Conservation (phyloP, 495 filamentous ascomycete species). For the Tetracladium marchalianum region DNA sequence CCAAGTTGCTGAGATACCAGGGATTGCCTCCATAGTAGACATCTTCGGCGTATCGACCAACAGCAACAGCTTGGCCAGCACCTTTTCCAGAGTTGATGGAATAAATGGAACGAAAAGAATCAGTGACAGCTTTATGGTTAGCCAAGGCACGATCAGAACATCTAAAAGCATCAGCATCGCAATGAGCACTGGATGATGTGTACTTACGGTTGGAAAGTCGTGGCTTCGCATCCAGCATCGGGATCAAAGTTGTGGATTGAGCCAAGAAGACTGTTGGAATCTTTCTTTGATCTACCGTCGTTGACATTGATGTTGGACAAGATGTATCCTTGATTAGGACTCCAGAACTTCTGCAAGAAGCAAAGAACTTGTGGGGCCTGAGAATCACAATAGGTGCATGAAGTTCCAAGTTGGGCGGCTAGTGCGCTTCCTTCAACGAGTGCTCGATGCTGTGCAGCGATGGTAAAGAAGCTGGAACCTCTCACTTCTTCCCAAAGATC, state of each 20-base stretch:
- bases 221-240: conserved; percentile 35
- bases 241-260: conserved; percentile 38
- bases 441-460: conserved; percentile 41
- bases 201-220: conserved; percentile 36
- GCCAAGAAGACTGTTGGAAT: conserved; percentile 37
- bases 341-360: conserved; percentile 38
- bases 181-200: conserved; percentile 18
- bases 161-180: conserved; percentile 1
- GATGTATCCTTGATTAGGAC: conserved; percentile 29
- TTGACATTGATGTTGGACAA: conserved; percentile 32
- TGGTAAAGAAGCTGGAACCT: conserved; percentile 52
- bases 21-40: conserved; percentile 38
- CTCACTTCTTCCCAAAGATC: conserved; percentile 44
- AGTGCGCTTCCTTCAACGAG: conserved; percentile 21
- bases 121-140: conserved; percentile 38
- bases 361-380: conserved; percentile 42
- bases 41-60: conserved; percentile 56
- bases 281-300: conserved; percentile 31
- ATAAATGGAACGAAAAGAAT: conserved; percentile 37
- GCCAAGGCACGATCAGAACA: conserved; percentile 30
- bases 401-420: conserved; percentile 16
- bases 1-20: conserved; percentile 38
- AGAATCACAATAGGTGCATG: conserved; percentile 31
- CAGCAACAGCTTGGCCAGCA: conserved; percentile 37
- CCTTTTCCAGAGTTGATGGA: conserved; percentile 33